Percentiles rank a stretch among this genome's conserved stretches.
phyloP scores from a whole-genome alignment of 768 basidiomycete genomes.

The Lactarius hatsudake region DNA sequence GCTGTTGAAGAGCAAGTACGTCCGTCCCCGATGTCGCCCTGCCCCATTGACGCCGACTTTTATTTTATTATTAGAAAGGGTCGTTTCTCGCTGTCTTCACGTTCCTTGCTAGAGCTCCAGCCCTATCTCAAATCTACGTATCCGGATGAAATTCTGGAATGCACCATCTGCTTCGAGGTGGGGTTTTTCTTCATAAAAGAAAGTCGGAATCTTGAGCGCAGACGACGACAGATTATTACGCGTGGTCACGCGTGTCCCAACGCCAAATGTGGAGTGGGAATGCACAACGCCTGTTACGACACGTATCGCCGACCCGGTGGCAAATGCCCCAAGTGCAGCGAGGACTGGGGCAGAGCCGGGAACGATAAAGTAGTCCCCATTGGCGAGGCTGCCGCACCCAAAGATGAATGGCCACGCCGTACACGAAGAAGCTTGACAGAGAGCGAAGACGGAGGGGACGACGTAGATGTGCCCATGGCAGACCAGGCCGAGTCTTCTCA shows the following conservation, averaged over 20 bases:
- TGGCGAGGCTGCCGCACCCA: conserved; percentile 50
- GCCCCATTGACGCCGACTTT: not conserved
- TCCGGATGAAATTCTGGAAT: conserved; percentile 67
- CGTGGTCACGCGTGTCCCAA: conserved; percentile 62
- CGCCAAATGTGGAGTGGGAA: conserved; percentile 56
- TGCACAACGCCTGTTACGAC: conserved; percentile 66
- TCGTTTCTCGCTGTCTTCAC: conserved; percentile 73
- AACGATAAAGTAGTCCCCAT: conserved; percentile 49
- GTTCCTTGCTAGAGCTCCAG: conserved; percentile 69
- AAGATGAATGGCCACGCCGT: conserved; percentile 26
- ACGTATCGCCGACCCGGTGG: conserved; percentile 44
- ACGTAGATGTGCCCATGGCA: not conserved
- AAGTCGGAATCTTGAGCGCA: not conserved
- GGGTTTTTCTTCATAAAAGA: conserved; percentile 16
- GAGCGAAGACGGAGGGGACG: conserved; percentile 47
- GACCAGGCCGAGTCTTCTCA: conserved; percentile 10
- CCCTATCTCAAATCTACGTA: conserved; percentile 74
- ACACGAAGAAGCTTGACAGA: conserved; percentile 37
- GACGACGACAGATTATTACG: conserved; percentile 54
- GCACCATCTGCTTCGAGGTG: conserved; percentile 72
- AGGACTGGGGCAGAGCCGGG: conserved; percentile 57
- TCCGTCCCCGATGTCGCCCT: conserved; percentile 14
- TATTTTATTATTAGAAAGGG: conserved; percentile 39
- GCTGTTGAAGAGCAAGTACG: conserved; percentile 72
- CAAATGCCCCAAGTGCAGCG: conserved; percentile 56